Conservation (phyloP, 371 early-diverging fungal genomes). For the Rhizomucor pusillus region DNA sequence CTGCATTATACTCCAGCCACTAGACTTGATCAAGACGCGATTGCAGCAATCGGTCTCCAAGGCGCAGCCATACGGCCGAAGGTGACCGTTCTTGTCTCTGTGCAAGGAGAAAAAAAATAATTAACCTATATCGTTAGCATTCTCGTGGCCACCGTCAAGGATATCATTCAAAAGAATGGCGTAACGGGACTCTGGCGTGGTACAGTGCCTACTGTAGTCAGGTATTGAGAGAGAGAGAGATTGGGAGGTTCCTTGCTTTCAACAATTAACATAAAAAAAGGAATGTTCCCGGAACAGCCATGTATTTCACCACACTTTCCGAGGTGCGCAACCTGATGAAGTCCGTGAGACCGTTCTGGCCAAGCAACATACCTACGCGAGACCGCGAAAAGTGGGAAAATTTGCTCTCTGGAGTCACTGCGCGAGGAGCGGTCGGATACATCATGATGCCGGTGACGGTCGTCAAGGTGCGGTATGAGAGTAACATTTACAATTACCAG, state of each 20-base stretch:
- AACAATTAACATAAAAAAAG: slow-evolving; percentile 31
- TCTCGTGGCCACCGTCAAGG: slow-evolving; percentile 51
- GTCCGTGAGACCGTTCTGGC: slow-evolving; percentile 35
- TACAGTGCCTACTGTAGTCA: slow-evolving; percentile 76
- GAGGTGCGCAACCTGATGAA: slow-evolving; percentile 46
- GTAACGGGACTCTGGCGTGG: slow-evolving; percentile 90
- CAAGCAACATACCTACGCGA: slow-evolving; percentile 19
- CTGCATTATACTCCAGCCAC: slow-evolving; percentile 84
- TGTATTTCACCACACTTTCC: slow-evolving; percentile 73
- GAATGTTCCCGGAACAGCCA: slow-evolving; percentile 84
- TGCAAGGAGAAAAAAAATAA: neutral
- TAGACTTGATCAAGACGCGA: slow-evolving; percentile 89
- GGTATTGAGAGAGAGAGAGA: slow-evolving; percentile 45
- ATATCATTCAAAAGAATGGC: slow-evolving; percentile 62
- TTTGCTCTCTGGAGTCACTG: slow-evolving; percentile 74
- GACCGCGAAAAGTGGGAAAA: slow-evolving; percentile 57
- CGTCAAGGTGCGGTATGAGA: slow-evolving; percentile 93
- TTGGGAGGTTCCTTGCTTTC: too few relatives aligned
- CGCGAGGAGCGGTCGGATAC: slow-evolving; percentile 85
- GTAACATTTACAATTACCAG: slow-evolving; percentile 80
- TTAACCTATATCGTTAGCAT: neutral
- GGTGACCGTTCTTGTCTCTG: neutral
- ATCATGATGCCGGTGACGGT: slow-evolving; percentile 94
- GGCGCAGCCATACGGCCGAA: slow-evolving; percentile 32
- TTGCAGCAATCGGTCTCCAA: slow-evolving; percentile 76